phyloP scores from a whole-genome alignment of 2,329 filamentous ascomycete genomes.

The Ophiosphaerella narmari region DNA sequence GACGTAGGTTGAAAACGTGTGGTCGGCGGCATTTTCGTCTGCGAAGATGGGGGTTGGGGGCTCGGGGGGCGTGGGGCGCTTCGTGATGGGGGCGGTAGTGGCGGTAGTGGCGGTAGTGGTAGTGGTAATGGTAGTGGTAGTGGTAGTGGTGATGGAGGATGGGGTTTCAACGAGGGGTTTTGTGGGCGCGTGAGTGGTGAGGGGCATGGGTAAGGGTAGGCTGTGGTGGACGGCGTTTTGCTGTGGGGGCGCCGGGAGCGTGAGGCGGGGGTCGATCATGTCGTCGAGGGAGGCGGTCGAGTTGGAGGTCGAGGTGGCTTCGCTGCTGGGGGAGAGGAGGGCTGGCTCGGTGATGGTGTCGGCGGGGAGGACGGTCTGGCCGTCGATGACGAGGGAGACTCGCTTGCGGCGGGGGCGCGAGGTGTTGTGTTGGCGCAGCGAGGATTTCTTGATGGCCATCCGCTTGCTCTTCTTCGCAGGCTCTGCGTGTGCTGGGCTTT shows the following conservation, averaged over 20 bases:
- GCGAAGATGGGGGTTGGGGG: constrained; percentile 27
- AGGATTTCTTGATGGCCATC: constrained; percentile 38
- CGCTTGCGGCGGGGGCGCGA: constrained; percentile 36
- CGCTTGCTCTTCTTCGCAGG: constrained; percentile 31
- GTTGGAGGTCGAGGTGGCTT: constrained; percentile 34
- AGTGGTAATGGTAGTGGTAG: constrained; percentile 14
- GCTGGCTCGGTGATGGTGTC: constrained; percentile 36
- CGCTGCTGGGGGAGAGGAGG: constrained; percentile 37
- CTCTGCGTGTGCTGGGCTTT: constrained; percentile 6
- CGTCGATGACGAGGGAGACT: constrained; percentile 45
- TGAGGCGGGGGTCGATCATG: constrained; percentile 39
- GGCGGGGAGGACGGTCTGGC: constrained; percentile 45
- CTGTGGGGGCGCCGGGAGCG: constrained; percentile 12
- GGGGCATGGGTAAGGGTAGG: constrained; percentile 28
- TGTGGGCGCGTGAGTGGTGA: constrained; percentile 26
- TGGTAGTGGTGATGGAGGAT: constrained; percentile 8
- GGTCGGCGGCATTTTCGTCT: constrained; percentile 10
- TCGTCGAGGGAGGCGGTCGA: constrained; percentile 39
- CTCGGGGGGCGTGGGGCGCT: constrained; percentile 12
- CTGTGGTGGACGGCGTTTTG: constrained; percentile 39
- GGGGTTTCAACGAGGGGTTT: constrained; percentile 23
- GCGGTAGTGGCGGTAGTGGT: constrained; percentile 12
- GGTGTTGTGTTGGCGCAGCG: constrained; percentile 33
- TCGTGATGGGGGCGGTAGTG: constrained; percentile 12
- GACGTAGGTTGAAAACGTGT: constrained; percentile 38